A percentile compares a stretch with the other conserved stretches of the same genome.
phyloP scores from a whole-genome alignment of 2,329 filamentous ascomycete genomes.

The Huntiella decipiens region DNA sequence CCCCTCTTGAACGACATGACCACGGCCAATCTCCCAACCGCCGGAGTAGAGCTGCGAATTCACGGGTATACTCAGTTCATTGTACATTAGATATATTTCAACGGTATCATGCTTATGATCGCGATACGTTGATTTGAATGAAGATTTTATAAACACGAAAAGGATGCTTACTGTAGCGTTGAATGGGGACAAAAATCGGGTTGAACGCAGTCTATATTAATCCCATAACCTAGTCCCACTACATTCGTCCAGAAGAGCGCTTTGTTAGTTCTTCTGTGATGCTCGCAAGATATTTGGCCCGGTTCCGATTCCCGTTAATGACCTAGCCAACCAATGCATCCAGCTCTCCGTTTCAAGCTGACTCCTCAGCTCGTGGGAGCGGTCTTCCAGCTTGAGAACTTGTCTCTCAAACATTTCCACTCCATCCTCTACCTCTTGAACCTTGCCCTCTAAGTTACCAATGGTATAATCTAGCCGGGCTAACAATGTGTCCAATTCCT shows the following conservation, averaged over 20 bases:
- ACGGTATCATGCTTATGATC: not conserved
- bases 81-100: constrained; percentile 11
- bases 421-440: constrained; percentile 73
- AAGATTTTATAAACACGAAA: not conserved
- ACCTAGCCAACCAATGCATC: constrained; percentile 44
- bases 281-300: constrained; percentile 34
- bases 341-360: constrained; percentile 46
- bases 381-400: constrained; percentile 49
- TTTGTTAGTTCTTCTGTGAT: constrained; percentile 2
- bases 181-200: not conserved
- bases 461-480: constrained; percentile 90
- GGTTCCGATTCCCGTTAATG: constrained; percentile 40
- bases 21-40: no score
- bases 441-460: constrained; percentile 55
- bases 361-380: constrained; percentile 41
- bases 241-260: not conserved
- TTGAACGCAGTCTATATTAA: not conserved
- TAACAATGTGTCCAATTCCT: constrained; percentile 61
- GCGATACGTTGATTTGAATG: not conserved
- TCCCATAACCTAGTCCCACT: not conserved
- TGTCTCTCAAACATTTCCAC: constrained; percentile 63
- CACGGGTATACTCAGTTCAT: constrained; percentile 2
- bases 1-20: no score
- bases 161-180: no score
- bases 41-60: not conserved